Base-by-base conservation (phyloP, 2,329 filamentous ascomycete genomes). In the Furcasterigmium sp. region DNA sequence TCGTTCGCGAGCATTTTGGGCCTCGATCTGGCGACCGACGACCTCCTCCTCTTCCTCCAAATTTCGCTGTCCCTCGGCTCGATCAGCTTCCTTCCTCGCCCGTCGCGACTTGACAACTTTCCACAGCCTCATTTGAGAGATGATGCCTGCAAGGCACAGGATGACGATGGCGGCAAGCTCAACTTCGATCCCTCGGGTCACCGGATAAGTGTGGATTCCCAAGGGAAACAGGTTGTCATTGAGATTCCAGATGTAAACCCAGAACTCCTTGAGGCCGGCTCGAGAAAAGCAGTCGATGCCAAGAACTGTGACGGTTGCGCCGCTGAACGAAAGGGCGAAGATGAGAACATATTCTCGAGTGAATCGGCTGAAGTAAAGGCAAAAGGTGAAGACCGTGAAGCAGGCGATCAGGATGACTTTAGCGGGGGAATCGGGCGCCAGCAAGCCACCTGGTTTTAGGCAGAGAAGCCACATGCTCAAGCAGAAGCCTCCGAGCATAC, bases 251-350 rank as follows among this genome's bases (percentile, higher is more conserved):
- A 95, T 74, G 60, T 94, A 97, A 6, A 88, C 76, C 91, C 91
- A 97, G 53, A 96, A 96, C 61, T 97, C 91, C 62, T 95, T 96
- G 54, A 95, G 69, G 0, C 91, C 91, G n/a, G 90, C 89, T 49
- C 82, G 75, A 55, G 84, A 91, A 55, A 91, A 94, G 62, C 89
- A 95, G 60, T 97, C 91, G 45, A 97, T 86, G 3, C 91, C 91
- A 3, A 97, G 65, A 13, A 95, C 78, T 1, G 85, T 73, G 3
- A 80, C 80, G 0, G 89, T 95, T 4, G 89, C 84, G 8, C 91
- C 91, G 5, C 81, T 76, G 57, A 96, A 94, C 1, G 91, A 80
- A 11, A 89, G 89, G 38, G 79, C 80, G 11, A 70, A 70, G 29
- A 96, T 91, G 39, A 95, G 67, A 2, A 82, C 84, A 62, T 91